Evolutionary conservation across 1,284 basidiomycete species (phyloP).

Genomic region (Megacollybia platyphylla): DNA sequence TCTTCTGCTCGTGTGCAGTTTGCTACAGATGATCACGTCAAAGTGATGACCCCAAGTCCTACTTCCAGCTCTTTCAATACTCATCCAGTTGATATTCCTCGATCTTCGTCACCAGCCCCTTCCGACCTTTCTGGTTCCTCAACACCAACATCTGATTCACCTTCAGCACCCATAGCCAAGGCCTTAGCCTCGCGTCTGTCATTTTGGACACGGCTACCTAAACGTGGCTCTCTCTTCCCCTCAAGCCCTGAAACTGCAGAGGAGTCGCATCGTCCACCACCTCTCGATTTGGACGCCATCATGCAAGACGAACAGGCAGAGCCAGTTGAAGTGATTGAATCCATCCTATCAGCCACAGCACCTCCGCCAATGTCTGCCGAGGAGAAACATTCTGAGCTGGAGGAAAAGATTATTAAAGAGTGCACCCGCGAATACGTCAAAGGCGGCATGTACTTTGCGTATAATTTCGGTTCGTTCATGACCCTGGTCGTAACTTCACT

Average conservation of each 20-base stretch:
- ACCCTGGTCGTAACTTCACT: not conserved
- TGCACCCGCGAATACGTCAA: constrained; percentile 57
- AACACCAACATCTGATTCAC: constrained; percentile 33
- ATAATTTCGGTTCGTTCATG: constrained; percentile 49
- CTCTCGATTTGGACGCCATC: constrained; percentile 34
- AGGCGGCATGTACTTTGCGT: constrained; percentile 74
- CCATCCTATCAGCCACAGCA: constrained; percentile 43
- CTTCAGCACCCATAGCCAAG: constrained; percentile 41
- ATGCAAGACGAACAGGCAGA: constrained; percentile 33
- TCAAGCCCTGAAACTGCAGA: constrained; percentile 5
- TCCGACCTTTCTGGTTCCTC: constrained; percentile 33
- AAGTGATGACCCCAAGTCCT: constrained; percentile 22
- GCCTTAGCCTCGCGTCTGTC: constrained; percentile 52
- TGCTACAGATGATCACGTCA: constrained; percentile 25
- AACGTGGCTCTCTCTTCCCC: constrained; percentile 19
- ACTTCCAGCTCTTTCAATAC: constrained; percentile 10
- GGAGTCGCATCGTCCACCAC: constrained; percentile 13
- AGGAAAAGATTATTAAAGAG: constrained; percentile 68
- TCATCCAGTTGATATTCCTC: constrained; percentile 14
- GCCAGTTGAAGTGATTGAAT: constrained; percentile 36
- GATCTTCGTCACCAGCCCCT: constrained; percentile 29
- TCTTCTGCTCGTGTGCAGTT: constrained; percentile 34
- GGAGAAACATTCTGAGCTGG: constrained; percentile 59
- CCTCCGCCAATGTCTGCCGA: constrained; percentile 46
- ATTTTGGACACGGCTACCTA: constrained; percentile 54